phyloP scores from a whole-genome alignment of 2,329 filamentous ascomycete species.

The Verticillium alfalfae region DNA sequence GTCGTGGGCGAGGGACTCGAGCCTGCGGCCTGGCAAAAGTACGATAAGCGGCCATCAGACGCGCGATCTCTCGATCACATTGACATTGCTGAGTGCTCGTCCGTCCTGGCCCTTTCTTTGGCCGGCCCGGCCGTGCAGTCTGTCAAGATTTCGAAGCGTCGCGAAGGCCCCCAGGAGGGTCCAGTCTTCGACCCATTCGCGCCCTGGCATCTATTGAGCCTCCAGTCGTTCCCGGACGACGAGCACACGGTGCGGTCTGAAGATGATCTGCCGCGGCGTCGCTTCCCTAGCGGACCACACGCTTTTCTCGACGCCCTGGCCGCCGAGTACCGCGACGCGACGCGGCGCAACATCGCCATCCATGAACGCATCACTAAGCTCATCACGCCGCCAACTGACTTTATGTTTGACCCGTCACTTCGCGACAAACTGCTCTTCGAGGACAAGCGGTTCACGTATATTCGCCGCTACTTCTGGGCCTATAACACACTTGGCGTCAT shows the following conservation, averaged over 20 bases:
- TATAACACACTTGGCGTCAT: slow-evolving; percentile 56
- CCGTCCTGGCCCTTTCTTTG: slow-evolving; percentile 53
- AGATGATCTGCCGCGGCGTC: slow-evolving; percentile 40
- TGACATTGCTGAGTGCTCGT: slow-evolving; percentile 53
- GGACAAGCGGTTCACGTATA: slow-evolving; percentile 55
- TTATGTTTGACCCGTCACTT: slow-evolving; percentile 52
- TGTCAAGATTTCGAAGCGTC: slow-evolving; percentile 41
- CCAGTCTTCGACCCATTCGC: slow-evolving; percentile 53
- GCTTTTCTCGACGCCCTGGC: slow-evolving; percentile 55
- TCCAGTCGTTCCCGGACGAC: slow-evolving; percentile 56
- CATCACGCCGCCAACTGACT: slow-evolving; percentile 52
- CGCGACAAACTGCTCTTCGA: slow-evolving; percentile 57
- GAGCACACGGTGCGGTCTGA: slow-evolving; percentile 49
- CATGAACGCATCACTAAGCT: slow-evolving; percentile 52
- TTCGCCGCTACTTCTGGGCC: slow-evolving; percentile 57
- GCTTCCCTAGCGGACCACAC: slow-evolving; percentile 55
- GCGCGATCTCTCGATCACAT: slow-evolving; percentile 42
- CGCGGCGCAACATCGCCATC: slow-evolving; percentile 51
- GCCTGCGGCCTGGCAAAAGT: slow-evolving; percentile 55
- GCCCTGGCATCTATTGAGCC: slow-evolving; percentile 53
- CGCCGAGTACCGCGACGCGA: slow-evolving; percentile 55
- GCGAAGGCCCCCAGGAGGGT: slow-evolving; percentile 40
- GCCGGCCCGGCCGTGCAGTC: slow-evolving; percentile 44
- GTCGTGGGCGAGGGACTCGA: slow-evolving; percentile 49
- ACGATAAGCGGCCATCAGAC: slow-evolving; percentile 39